These are phyloP conservation scores for Aspergillus udagawae DNA, from an alignment of 2,329 filamentous ascomycete genomes.

Conservation along the genomic window DNA sequence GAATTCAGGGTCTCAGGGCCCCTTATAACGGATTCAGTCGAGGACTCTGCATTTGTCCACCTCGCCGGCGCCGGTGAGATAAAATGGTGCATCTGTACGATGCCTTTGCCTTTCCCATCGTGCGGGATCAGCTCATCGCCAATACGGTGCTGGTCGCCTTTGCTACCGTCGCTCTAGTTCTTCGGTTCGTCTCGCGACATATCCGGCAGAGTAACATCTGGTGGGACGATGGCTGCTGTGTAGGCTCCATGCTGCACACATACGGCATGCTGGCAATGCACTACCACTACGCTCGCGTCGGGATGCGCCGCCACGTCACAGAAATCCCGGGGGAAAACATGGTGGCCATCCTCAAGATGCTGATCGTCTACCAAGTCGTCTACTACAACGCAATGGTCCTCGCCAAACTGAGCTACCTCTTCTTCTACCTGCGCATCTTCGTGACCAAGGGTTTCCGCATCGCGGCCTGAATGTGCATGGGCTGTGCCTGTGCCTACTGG, in stretches of 20 bases:
- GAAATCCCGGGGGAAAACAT: conserved; percentile 8
- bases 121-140: conserved; percentile 18
- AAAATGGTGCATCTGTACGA: conserved; percentile 9
- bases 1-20: background rate
- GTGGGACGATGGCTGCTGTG: conserved; percentile 29
- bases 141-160: conserved; percentile 23
- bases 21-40: background rate
- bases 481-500: conserved; percentile 24
- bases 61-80: background rate
- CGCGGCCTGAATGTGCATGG: conserved; percentile 23
- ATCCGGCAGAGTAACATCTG: conserved; percentile 24
- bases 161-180: conserved; percentile 21
- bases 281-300: conserved; percentile 14
- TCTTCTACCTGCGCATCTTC: conserved; percentile 29
- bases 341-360: conserved; percentile 7
- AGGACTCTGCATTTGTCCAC: background rate
- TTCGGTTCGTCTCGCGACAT: conserved; percentile 27
- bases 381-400: conserved; percentile 27
- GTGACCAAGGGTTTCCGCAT: conserved; percentile 28
- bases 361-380: conserved; percentile 21
- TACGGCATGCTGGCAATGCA: conserved; percentile 19
- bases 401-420: conserved; percentile 27
- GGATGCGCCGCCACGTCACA: conserved; percentile 12
- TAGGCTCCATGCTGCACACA: conserved; percentile 15
- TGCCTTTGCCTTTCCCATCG: conserved; percentile 11